A percentile compares a stretch with the other conserved stretches of the same genome.
Conservation (phyloP, 345 rosid genomes). For the Citrus maxima region DNA sequence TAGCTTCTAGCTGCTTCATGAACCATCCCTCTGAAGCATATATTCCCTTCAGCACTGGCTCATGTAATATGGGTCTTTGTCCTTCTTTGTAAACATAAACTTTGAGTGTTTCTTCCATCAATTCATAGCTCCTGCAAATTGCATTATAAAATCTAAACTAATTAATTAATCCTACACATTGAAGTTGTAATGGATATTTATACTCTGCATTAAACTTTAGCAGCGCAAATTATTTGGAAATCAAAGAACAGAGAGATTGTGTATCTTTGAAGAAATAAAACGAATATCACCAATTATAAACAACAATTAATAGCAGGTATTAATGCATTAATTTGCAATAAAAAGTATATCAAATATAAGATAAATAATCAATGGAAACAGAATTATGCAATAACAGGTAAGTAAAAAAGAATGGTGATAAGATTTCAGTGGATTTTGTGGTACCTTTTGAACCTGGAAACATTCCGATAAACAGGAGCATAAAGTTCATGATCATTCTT, state of each 20-base stretch:
- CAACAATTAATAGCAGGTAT: background rate
- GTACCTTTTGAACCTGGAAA: slow-evolving; percentile 79
- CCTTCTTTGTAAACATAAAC: slow-evolving; percentile 90
- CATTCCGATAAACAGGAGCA: slow-evolving; percentile 66
- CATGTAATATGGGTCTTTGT: slow-evolving; percentile 68
- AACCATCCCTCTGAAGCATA: slow-evolving; percentile 99
- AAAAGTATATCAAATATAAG: background rate
- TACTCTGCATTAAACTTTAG: background rate
- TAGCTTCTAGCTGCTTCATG: slow-evolving; percentile 73
- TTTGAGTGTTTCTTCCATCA: slow-evolving; percentile 83
- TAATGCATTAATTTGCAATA: background rate
- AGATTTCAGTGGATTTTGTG: background rate
- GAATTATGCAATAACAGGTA: background rate
- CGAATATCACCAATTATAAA: background rate
- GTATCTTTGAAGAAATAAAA: background rate
- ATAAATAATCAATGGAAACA: background rate
- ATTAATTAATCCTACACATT: background rate
- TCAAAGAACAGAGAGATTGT: background rate
- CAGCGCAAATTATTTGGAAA: background rate
- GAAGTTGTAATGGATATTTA: background rate
- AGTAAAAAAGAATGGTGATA: background rate
- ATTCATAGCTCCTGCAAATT: slow-evolving; percentile 80
- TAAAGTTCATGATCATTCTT: slow-evolving; percentile 50
- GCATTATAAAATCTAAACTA: slow-evolving; percentile 1
- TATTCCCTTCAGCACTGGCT: slow-evolving; percentile 73